Conservation (phyloP, 495 filamentous ascomycete species). For the Friedmanniomyces endolithicus region DNA sequence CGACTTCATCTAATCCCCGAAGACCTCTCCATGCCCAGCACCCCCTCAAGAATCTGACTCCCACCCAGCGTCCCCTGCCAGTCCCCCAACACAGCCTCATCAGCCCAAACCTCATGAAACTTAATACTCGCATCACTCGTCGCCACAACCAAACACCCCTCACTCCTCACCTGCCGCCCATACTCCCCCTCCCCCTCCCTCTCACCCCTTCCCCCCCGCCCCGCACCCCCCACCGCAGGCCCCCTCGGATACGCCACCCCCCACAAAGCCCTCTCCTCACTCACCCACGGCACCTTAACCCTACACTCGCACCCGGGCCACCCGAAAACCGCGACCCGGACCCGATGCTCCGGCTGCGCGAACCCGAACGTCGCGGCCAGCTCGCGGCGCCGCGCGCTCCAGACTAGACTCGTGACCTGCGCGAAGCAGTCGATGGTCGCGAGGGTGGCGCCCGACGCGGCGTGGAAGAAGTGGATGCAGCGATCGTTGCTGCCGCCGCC, state of each 20-base stretch:
- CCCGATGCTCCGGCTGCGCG: conserved; percentile 83
- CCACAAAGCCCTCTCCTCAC: conserved; percentile 66
- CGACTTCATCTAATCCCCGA: neutral
- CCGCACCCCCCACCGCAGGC: conserved; percentile 33
- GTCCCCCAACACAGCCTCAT: conserved; percentile 33
- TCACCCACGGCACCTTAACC: conserved; percentile 77
- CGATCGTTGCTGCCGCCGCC: conserved; percentile 90
- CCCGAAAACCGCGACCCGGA: conserved; percentile 83
- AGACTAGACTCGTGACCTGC: conserved; percentile 86
- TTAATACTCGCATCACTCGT: conserved; percentile 89
- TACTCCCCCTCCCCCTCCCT: too few species aligned
- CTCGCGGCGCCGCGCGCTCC: conserved; percentile 74
- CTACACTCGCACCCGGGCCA: conserved; percentile 90
- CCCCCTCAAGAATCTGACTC: conserved; percentile 57
- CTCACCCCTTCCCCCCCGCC: conserved; percentile 82
- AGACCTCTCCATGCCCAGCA: neutral
- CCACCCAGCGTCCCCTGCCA: conserved; percentile 57
- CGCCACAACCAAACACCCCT: conserved; percentile 89
- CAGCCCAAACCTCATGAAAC: conserved; percentile 89
- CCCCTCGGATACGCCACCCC: conserved; percentile 57
- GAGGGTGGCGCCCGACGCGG: conserved; percentile 67
- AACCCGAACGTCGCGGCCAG: conserved; percentile 92
- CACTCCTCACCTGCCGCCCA: conserved; percentile 35
- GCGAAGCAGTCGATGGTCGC: conserved; percentile 87
- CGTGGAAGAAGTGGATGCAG: conserved; percentile 92